Conservation (phyloP, 257 asterid species). For the Fraxinus cuspidata region DNA sequence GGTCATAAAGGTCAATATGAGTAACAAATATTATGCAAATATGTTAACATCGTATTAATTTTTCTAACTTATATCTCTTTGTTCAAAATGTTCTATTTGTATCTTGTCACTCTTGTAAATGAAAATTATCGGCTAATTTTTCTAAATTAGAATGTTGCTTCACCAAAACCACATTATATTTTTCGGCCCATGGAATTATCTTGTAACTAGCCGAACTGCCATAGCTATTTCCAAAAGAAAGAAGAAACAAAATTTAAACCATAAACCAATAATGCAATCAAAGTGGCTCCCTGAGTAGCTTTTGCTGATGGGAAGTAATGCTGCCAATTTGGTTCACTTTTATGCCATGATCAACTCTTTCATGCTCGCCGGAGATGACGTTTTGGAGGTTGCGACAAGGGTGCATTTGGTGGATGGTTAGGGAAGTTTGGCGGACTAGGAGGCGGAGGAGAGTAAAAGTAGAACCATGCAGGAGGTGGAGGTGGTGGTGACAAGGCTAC, state of each 20-base stretch:
- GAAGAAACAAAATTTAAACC: not conserved
- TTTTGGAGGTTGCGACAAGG: not conserved
- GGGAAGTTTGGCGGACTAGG: slow-evolving; percentile 29
- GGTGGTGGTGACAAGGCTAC: slow-evolving; percentile 13
- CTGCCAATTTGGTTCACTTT: not conserved
- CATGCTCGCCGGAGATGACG: not conserved
- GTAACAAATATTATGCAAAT: no score
- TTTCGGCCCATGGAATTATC: not conserved
- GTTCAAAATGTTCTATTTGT: no score
- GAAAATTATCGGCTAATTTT: no score
- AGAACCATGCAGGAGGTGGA: slow-evolving; percentile 36
- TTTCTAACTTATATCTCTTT: no score
- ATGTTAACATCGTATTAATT: no score
- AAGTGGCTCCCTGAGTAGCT: not conserved
- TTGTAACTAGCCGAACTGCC: not conserved
- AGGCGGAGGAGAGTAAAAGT: slow-evolving; percentile 44
- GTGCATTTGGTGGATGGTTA: slow-evolving; percentile 8
- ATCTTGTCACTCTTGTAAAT: no score
- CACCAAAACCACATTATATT: not conserved
- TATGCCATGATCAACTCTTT: not conserved
- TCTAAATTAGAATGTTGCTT: not conserved
- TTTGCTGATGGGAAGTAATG: not conserved
- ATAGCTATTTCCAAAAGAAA: not conserved
- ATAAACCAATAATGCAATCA: no score
- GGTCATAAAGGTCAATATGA: no score